Evolutionary conservation across 2,329 filamentous ascomycete genomes (phyloP).

Genomic region (Alternaria sp.): DNA sequence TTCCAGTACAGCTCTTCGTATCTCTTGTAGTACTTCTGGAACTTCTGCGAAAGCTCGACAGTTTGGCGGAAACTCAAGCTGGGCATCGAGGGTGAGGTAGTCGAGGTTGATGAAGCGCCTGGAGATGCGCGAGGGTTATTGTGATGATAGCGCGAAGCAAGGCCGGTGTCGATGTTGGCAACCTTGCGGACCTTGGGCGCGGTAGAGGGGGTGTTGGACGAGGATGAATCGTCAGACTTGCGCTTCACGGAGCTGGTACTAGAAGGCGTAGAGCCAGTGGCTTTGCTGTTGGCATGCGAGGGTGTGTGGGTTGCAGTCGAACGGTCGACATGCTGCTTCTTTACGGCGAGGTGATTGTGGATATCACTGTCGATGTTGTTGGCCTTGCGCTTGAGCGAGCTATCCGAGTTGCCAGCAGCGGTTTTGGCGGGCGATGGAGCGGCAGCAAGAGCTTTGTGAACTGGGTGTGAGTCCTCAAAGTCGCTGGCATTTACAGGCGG

Average conservation of each 20-base stretch:
- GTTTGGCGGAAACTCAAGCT: conserved; percentile 55
- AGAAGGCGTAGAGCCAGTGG: conserved; percentile 40
- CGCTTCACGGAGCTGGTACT: conserved; percentile 53
- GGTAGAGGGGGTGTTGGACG: conserved; percentile 38
- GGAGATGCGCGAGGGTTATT: conserved; percentile 45
- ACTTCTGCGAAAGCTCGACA: conserved; percentile 58
- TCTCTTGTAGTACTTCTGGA: conserved; percentile 66
- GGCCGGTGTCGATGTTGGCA: conserved; percentile 44
- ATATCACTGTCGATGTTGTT: conserved; percentile 50
- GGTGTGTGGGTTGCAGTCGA: conserved; percentile 40
- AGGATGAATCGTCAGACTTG: conserved; percentile 53
- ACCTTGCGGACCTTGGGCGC: conserved; percentile 45
- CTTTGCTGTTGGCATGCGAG: conserved; percentile 39
- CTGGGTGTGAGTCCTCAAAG: conserved; percentile 56
- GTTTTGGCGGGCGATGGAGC: conserved; percentile 46
- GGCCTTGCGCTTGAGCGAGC: conserved; percentile 52
- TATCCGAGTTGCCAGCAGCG: conserved; percentile 44
- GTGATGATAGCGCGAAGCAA: conserved; percentile 47
- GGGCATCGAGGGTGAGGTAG: conserved; percentile 44
- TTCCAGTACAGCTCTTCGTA: conserved; percentile 65
- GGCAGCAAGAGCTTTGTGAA: conserved; percentile 49
- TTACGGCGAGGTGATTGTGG: conserved; percentile 47
- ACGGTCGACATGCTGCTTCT: conserved; percentile 44
- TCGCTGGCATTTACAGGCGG: conserved; percentile 69
- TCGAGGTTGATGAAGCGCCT: conserved; percentile 45